Evolutionary conservation across 176 grass and related monocot genomes (phyloP).

Genomic region (Triticum turgidum): DNA sequence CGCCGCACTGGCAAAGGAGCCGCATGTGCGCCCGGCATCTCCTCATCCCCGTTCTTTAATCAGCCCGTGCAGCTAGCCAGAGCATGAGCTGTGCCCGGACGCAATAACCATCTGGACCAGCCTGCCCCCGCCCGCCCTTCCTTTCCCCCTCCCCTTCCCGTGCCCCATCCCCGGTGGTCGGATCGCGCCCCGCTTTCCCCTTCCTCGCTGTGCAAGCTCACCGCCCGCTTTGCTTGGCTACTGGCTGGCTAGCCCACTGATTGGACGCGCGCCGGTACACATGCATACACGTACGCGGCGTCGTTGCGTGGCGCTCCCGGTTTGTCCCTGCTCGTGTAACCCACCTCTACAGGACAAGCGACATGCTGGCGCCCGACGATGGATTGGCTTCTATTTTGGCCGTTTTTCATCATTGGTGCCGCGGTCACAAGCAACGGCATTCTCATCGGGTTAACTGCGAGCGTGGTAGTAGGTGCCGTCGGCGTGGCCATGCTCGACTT

Average conservation of each 20-base stretch:
- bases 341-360: slow-evolving; percentile 26
- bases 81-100: slow-evolving; percentile 34
- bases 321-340: neutral
- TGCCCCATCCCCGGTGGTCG: slow-evolving; percentile 26
- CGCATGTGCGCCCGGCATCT: slow-evolving; percentile 40
- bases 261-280: neutral
- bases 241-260: neutral
- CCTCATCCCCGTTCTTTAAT: slow-evolving; percentile 19
- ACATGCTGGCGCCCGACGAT: slow-evolving; percentile 7
- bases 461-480: too few relatives aligned
- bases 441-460: neutral
- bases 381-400: neutral
- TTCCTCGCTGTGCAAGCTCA: slow-evolving; percentile 30
- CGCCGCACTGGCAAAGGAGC: neutral
- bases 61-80: slow-evolving; percentile 8
- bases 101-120: slow-evolving; percentile 29
- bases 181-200: neutral
- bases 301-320: neutral
- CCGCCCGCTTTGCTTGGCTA: neutral
- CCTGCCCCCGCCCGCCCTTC: neutral
- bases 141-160: too few relatives aligned
- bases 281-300: neutral
- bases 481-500: neutral
- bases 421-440: slow-evolving; percentile 36
- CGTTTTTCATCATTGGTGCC: neutral